Base-by-base conservation (phyloP, 805 yeast species). In the Yarrowia sp. region DNA sequence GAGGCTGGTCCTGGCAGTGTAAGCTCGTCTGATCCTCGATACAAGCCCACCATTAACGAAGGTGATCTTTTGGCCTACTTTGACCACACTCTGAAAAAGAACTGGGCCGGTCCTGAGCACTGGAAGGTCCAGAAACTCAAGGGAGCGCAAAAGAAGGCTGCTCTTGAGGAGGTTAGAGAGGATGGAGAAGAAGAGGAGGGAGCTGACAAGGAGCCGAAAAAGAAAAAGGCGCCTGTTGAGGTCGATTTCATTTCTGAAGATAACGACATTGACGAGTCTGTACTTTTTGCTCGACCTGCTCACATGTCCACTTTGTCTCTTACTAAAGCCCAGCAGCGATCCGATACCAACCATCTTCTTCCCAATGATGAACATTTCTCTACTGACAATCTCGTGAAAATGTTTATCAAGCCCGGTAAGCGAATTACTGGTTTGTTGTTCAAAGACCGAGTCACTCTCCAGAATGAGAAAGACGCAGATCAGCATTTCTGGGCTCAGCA, bases 31-130 rank as follows among this genome's bases (percentile, higher is more conserved):
- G 47, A 47, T 9, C 47, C 55, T 4, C 33, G 43, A 18, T 44
- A 58, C 51, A 61, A 31, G 47, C 65, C 65, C 14, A 42, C 47
- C 22, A 55, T 36, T 28, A 58, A 57, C 44, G 65, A 77, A 75
- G 80, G 80, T 57, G 90, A 87, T 70, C 76, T 90, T 45, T 84
- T 90, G 83, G 88, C 92, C 2, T 88, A 90, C 73, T 91, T 91
- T 74, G 97, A 92, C 73, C 86, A 85, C 63, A 81, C 85, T 18
- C 79, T 90, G 75, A 83, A 80, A 65, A 77, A 80, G 36, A 88
- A 85, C 73, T 92, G 98, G 97, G 83, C 96, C 33, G 98, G 98
- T 8, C 89, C 93, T 13, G 93, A 90, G 68, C 96, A 90, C 75
- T 93, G 98, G 98, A 89, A 88, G 75, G 88, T 93, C 10, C 78